Base-by-base conservation (phyloP, 306 rosid species). In the Vigna reflexopilosa region DNA sequence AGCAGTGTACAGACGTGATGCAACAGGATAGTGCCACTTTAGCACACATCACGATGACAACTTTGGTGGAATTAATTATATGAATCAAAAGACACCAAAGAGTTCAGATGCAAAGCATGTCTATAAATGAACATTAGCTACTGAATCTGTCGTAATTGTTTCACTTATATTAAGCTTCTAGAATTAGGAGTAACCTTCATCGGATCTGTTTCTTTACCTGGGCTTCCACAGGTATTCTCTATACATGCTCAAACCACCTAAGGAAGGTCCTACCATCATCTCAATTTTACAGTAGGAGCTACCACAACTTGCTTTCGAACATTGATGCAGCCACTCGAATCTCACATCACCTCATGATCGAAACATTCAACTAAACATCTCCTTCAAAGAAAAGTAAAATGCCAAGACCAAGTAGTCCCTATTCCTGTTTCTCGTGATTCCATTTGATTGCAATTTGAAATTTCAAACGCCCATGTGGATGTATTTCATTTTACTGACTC, bases 101-200 rank as follows among this genome's bases (percentile, higher is more conserved):
- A 62, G 45, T 15, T 62, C 6, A 32, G 34, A 16, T 34, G 14
- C 19, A 64, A 64, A 63, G 7, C 47, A n/a, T 8, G 48, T 32
- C 19, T 62, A 32, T 26, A 61, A 30, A 30, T 15, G 11, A 61
- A 28, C 0, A 30, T 32, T 61, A 20, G 15, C 67, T 15, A 3
- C 47, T 62, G 24, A 34, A n/a, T 34, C 69, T 47, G 34, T 63
- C 69, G 9, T 64, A 36, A 36, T n/a, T 64, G 69, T 24, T 64
- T 36, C 69, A 36, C 69, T 64, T n/a, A 62, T 34, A 16, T 22
- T 62, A 15, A 10, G 17, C 68, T 44, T 15, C 48, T 16, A 36
- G 49, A 12, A 64, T 7, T 34, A 63, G 7, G 24, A 26, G 9
- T 15, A 32, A 16, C 69, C 13, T 64, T 9, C 49, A n/a, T n/a